Evolutionary conservation across 345 rosid genomes (phyloP), one percentile per base, ranked within the genome.

Genomic region (Linum usitatissimum): DNA sequence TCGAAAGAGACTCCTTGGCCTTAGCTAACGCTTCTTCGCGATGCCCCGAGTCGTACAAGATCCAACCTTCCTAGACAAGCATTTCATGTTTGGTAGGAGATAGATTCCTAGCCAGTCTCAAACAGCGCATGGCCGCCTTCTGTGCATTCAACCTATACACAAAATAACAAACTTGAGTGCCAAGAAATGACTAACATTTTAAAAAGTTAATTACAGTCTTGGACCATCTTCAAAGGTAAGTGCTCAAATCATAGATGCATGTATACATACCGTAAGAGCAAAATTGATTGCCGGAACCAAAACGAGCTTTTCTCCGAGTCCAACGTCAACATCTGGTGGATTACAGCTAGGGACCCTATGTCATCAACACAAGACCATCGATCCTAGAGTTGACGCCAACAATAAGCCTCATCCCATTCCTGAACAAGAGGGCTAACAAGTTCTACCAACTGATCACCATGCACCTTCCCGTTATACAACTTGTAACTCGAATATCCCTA

Each of bases 61-160:
- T 86, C 99, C 97, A 94, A 56, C 97, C 99, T 78, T 94, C 95
- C 49, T 90, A 90, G 55, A 94, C 91, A 30, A 94, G 96, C 75
- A 83, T 88, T 77, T 94, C 97, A 65, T 88, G 84, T 75, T 86
- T 82, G 0, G 86, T 77, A 64, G 81, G 78, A 54, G 99, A 83
- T 73, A 78, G 83, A 74, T 94, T 88, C 73, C 99, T 81, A 48
- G 97, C 97, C 76, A 90, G 62, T 51, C 95, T 81, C 66, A 94
- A 71, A 77, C 91, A 78, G 4, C 77, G 89, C 99, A 94, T 94
- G 17, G 96, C 96, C 63, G 93, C 94, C 76, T 85, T 90, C 66
- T 94, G 99, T 70, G 90, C 88, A 68, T 88, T 94, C 69, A 94
- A 64, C 87, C 96, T 90, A 65, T 51, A 70, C 38, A 7, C 38